Evolutionary conservation across 78 protist species (phyloP), one percentile per base, ranked within the genome.

Genomic region (Dictyostelium capitatum): DNA sequence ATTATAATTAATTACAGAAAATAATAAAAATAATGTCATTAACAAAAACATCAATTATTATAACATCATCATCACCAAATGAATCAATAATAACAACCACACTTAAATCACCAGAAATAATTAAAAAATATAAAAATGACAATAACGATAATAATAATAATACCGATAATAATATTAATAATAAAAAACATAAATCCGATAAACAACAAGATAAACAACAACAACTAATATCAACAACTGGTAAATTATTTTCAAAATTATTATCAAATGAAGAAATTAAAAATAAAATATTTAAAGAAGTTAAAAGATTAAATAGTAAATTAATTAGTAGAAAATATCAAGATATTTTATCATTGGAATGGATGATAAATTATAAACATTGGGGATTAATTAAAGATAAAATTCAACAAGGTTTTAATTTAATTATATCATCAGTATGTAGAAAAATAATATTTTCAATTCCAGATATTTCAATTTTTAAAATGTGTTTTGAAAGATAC

Each of bases 371-470:
- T 15, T 28, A 79, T 62, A 51, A 56, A 20, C 72, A 79, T 56
- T 79, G 69, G 43, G 83, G 83, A 20, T 56, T 79, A 41, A 41
- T 79, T 3, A 79, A 79, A 56, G 83, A 79, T 57, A 79, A 48
- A 30, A 43, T 72, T 28, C 28, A 28, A 30, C 32, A 43, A 41
- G 50, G 79, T 72, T 37, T 20, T 8, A 41, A 72, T 67, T 32
- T 67, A 9, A 67, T 67, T 2, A 67, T 67, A 15, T 67, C 75
- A 32, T 67, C 75, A 32, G 75, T 67, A 30, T 67, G 75, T 32
- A 73, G 46, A n/a, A 73, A 73, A 23, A 46, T 46, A 4, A 75
- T 50, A 51, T 75, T 75, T 20, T 48, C 82, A 20, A 50, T 48
- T 48, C 82, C 82, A 75, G 82, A 75, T 75, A 25, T 48, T n/a